Percentiles rank a stretch among this genome's conserved stretches.
phyloP scores from a whole-genome alignment of 129 eudicot species.

The Ambrosia trifida region DNA sequence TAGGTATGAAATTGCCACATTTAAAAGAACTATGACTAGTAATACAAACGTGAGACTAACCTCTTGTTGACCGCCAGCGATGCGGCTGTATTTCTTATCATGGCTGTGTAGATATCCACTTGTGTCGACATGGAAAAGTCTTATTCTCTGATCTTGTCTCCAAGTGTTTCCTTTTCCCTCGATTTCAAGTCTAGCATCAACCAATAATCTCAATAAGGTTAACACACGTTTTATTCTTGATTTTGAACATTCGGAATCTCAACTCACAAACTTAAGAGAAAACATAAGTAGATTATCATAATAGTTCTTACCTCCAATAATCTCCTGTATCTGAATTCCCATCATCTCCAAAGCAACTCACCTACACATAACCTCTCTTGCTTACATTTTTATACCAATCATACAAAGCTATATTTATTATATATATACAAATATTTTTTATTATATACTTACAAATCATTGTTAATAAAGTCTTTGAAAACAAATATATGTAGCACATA shows the following conservation, averaged over 20 bases:
- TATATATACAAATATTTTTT: not conserved
- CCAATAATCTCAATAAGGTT: constrained; percentile 6
- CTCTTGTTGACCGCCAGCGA: constrained; percentile 98
- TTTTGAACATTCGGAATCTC: not conserved
- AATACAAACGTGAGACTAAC: constrained; percentile 38
- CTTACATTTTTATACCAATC: constrained; percentile 14
- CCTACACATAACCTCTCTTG: constrained; percentile 47
- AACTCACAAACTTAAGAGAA: not conserved
- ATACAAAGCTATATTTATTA: constrained; percentile 2
- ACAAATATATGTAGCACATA: not conserved
- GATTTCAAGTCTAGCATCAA: constrained; percentile 61
- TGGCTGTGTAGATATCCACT: constrained; percentile 95
- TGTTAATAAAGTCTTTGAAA: not conserved
- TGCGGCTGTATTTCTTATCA: constrained; percentile 89
- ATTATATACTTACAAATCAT: not conserved
- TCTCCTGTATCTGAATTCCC: constrained; percentile 93
- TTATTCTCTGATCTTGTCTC: constrained; percentile 92
- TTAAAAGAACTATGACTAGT: not conserved
- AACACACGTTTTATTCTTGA: not conserved
- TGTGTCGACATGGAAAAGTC: constrained; percentile 93
- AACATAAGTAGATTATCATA: not conserved
- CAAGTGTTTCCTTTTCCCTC: constrained; percentile 92
- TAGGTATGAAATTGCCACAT: not conserved
- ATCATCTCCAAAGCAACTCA: constrained; percentile 95
- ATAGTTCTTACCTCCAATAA: constrained; percentile 75